Conservation (phyloP, 805 yeast species). For the Cyberlindnera saturnus region DNA sequence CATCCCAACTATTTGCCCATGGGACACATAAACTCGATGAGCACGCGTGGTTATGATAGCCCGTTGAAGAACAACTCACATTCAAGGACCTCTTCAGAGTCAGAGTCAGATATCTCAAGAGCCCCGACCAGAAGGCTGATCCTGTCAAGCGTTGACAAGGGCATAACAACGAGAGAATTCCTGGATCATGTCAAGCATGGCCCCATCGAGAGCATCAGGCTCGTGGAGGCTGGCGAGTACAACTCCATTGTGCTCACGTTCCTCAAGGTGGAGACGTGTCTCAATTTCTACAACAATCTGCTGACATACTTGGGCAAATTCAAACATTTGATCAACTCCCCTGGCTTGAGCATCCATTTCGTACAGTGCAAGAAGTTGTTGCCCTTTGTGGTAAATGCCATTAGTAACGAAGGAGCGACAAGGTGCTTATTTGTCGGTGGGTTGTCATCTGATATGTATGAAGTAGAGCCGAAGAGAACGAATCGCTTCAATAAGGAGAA, state of each 20-base stretch:
- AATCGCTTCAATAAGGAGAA: no score
- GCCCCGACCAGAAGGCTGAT: slow-evolving; percentile 23
- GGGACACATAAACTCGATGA: no score
- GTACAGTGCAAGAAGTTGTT: slow-evolving; percentile 25
- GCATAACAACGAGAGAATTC: slow-evolving; percentile 24
- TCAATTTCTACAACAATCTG: slow-evolving; percentile 32
- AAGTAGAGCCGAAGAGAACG: no score
- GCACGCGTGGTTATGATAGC: no score
- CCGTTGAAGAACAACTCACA: no score
- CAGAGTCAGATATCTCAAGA: slow-evolving; percentile 4
- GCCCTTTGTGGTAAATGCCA: slow-evolving; percentile 29
- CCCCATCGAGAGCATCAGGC: slow-evolving; percentile 54
- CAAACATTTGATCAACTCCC: slow-evolving; percentile 33
- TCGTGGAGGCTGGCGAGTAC: slow-evolving; percentile 27
- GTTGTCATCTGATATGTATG: slow-evolving; percentile 33
- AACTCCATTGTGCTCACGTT: slow-evolving; percentile 19
- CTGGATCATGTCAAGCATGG: slow-evolving; percentile 47
- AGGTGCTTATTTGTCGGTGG: slow-evolving; percentile 88
- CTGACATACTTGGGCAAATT: slow-evolving; percentile 31
- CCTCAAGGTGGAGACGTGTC: slow-evolving; percentile 28
- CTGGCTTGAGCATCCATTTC: slow-evolving; percentile 30
- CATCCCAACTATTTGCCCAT: no score
- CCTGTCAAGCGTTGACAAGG: slow-evolving; percentile 16
- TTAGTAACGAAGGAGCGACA: slow-evolving; percentile 84
- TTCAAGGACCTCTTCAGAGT: neutral